Evolutionary conservation across 2,329 filamentous ascomycete genomes (phyloP).

Genomic region (Calycina marina): DNA sequence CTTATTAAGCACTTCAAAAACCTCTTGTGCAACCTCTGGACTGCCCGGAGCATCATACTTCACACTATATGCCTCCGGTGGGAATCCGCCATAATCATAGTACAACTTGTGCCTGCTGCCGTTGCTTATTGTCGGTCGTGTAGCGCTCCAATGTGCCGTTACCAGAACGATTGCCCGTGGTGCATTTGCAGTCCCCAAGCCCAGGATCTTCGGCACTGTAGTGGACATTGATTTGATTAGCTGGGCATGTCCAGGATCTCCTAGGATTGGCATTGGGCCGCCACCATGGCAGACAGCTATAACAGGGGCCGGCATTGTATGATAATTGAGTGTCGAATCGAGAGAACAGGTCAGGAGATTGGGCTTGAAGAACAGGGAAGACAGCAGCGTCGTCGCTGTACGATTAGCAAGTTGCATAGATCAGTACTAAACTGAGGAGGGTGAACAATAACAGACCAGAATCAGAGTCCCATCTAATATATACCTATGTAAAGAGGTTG

Average conservation of each 20-base stretch:
- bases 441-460: too few species aligned
- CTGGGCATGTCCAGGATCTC: constrained; percentile 35
- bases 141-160: constrained; percentile 58
- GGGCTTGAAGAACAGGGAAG: constrained; percentile 3
- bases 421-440: too few species aligned
- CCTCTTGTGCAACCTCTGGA: constrained; percentile 34
- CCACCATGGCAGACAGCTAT: constrained; percentile 16
- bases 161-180: constrained; percentile 63
- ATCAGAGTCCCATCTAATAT: too few species aligned
- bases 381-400: constrained; percentile 4
- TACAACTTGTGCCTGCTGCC: constrained; percentile 31
- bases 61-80: constrained; percentile 36
- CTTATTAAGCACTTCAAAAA: constrained; percentile 30
- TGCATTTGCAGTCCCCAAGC: constrained; percentile 34
- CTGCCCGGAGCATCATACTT: constrained; percentile 42
- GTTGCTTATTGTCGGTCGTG: constrained; percentile 39
- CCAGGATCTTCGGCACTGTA: constrained; percentile 39
- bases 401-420: constrained; percentile 8
- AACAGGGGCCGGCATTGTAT: constrained; percentile 10
- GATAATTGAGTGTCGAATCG: constrained; percentile 1
- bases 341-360: constrained; percentile 3
- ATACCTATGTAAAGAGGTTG: too few species aligned
- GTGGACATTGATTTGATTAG: constrained; percentile 37
- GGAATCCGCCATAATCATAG: constrained; percentile 48
- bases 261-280: constrained; percentile 42